Evolutionary conservation across 164 flowering plant genomes (phyloP).

Genomic region (Echeveria elegans): DNA sequence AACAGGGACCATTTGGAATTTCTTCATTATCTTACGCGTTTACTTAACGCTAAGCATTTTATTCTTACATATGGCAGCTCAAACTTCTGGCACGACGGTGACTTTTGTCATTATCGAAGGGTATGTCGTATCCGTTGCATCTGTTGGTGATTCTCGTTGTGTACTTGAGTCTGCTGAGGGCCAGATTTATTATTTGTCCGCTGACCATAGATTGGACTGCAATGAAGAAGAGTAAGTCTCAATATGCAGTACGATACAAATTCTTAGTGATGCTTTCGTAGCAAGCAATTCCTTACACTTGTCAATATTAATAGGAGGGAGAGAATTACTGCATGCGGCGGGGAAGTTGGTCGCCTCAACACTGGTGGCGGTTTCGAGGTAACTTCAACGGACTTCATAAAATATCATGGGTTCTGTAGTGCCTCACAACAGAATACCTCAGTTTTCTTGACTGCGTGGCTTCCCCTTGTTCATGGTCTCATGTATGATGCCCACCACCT

Average conservation of each 20-base stretch:
- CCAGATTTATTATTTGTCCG: constrained; percentile 57
- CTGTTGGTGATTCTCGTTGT: constrained; percentile 96
- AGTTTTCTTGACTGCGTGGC: not conserved
- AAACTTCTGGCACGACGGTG: constrained; percentile 91
- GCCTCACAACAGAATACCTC: not conserved
- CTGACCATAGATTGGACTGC: constrained; percentile 90
- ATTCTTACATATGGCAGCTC: constrained; percentile 34
- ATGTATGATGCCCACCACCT: not conserved
- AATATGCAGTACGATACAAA: not conserved
- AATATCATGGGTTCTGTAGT: not conserved
- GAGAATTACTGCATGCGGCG: constrained; percentile 85
- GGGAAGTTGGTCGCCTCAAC: constrained; percentile 94
- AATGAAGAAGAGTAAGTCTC: constrained; percentile 80
- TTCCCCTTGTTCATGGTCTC: not conserved
- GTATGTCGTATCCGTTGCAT: constrained; percentile 82
- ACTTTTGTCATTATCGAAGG: constrained; percentile 92
- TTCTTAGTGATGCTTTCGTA: constrained; percentile 1
- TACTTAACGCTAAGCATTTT: not conserved
- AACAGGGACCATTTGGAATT: not conserved
- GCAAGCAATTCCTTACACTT: not conserved
- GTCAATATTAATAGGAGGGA: constrained; percentile 43
- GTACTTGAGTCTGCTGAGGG: constrained; percentile 95
- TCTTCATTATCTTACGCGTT: not conserved
- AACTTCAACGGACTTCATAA: constrained; percentile 3
- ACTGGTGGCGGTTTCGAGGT: constrained; percentile 93